phyloP scores from a whole-genome alignment of 192 early-diverging fungal species.

The Jimgerdemannia flammicorona region DNA sequence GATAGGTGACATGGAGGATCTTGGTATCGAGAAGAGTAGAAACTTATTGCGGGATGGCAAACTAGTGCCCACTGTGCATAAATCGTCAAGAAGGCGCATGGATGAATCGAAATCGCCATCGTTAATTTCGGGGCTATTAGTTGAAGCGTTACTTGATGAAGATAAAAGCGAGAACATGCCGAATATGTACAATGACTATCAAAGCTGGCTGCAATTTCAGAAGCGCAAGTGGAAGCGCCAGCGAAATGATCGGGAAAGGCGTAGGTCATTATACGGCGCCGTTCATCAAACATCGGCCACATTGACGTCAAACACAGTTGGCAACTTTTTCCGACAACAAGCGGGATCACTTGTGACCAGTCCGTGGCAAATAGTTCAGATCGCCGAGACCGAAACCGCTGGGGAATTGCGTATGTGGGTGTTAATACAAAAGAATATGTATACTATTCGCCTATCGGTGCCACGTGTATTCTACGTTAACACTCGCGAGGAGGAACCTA shows the following conservation, averaged over 20 bases:
- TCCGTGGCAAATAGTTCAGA: conserved; percentile 85
- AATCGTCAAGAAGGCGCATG: conserved; percentile 7
- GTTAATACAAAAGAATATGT: conserved; percentile 62
- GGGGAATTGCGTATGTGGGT: conserved; percentile 92
- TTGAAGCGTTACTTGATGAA: conserved; percentile 16
- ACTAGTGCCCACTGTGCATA: conserved; percentile 9
- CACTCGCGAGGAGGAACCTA: conserved; percentile 40
- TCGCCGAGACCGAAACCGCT: conserved; percentile 74
- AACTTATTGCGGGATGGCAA: not conserved
- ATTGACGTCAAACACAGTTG: conserved; percentile 17
- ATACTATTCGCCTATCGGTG: conserved; percentile 68
- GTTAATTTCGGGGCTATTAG: too few species aligned
- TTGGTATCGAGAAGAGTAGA: conserved; percentile 26
- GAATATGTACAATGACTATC: conserved; percentile 65
- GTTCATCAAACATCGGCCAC: not conserved
- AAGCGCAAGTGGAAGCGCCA: conserved; percentile 74
- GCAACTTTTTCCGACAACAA: conserved; percentile 70
- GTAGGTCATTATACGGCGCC: conserved; percentile 20
- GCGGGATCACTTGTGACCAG: conserved; percentile 58
- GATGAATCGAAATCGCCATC: not conserved
- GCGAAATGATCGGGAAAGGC: conserved; percentile 46
- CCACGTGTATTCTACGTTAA: conserved; percentile 87
- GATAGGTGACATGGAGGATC: conserved; percentile 56
- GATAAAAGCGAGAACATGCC: conserved; percentile 39
- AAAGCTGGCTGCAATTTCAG: conserved; percentile 69